Conservation (phyloP, 2,329 filamentous ascomycete species). For the Chrysoporthe deuterocubensis region DNA sequence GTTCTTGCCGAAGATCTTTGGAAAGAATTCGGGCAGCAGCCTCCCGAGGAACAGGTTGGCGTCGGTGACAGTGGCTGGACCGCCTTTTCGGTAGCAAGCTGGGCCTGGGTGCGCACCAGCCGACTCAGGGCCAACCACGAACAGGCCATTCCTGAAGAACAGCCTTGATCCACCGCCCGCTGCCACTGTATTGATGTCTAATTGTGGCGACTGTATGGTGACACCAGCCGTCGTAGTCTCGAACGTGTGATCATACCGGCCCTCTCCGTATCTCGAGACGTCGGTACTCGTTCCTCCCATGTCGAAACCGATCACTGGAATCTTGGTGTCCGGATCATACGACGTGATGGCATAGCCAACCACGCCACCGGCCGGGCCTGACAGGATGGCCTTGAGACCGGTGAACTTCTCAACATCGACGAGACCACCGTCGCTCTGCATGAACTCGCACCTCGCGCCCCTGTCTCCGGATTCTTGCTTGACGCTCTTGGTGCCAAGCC, state of each 20-base stretch:
- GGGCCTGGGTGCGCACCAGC: constrained; percentile 89
- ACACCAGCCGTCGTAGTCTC: constrained; percentile 95
- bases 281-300: constrained; percentile 96
- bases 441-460: constrained; percentile 88
- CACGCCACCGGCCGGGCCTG: constrained; percentile 89
- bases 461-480: constrained; percentile 65
- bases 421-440: constrained; percentile 82
- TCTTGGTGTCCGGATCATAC: constrained; percentile 81
- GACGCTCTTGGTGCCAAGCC: constrained; percentile 76
- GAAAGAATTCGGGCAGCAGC: constrained; percentile 88
- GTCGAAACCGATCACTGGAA: constrained; percentile 90
- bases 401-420: constrained; percentile 82
- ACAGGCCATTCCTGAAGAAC: constrained; percentile 87
- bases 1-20: constrained; percentile 90
- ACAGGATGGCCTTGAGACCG: constrained; percentile 82
- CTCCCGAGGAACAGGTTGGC: constrained; percentile 86
- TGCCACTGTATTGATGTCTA: constrained; percentile 94
- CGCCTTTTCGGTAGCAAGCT: constrained; percentile 88
- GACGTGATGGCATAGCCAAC: constrained; percentile 92
- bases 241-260: constrained; percentile 90
- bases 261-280: constrained; percentile 83
- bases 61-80: constrained; percentile 90
- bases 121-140: constrained; percentile 88
- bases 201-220: constrained; percentile 87
- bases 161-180: constrained; percentile 84